Evolutionary conservation across 441 rosid genomes (phyloP).

Genomic region (Biscutella laevigata): DNA sequence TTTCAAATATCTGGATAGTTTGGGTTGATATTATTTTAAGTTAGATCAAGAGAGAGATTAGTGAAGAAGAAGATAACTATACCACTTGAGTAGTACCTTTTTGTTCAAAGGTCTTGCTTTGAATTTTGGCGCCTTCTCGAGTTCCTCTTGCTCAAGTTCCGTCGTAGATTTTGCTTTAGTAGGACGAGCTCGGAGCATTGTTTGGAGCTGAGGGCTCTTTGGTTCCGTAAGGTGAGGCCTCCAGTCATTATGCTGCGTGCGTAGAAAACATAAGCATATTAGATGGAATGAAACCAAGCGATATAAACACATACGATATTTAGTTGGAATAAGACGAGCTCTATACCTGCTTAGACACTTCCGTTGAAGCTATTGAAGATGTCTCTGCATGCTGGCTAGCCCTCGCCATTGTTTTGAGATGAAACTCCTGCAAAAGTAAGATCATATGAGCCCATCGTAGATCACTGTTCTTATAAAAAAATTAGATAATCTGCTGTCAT

Average conservation of each 20-base stretch:
- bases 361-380: conserved; percentile 69
- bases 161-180: conserved; percentile 59
- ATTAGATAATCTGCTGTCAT: too few relatives aligned
- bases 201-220: conserved; percentile 69
- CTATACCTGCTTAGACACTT: conserved; percentile 59
- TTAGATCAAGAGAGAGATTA: not conserved
- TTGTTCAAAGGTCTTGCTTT: conserved; percentile 90
- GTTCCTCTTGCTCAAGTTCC: conserved; percentile 80
- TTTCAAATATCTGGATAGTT: conserved; percentile 83
- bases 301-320: not conserved
- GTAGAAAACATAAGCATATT: conserved; percentile 1
- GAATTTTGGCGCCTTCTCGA: conserved; percentile 83
- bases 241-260: conserved; percentile 48
- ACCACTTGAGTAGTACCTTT: conserved; percentile 45
- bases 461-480: too few relatives aligned
- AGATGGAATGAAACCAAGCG: conserved; percentile 7
- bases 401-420: conserved; percentile 67
- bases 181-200: conserved; percentile 84
- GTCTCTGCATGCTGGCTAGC: conserved; percentile 75
- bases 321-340: not conserved
- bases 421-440: conserved; percentile 62
- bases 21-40: conserved; percentile 13
- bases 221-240: conserved; percentile 68
- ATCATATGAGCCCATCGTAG: conserved; percentile 10
- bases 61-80: not conserved